Conservation (phyloP, 2,329 filamentous ascomycete genomes). For the Fusarium heterosporum region DNA sequence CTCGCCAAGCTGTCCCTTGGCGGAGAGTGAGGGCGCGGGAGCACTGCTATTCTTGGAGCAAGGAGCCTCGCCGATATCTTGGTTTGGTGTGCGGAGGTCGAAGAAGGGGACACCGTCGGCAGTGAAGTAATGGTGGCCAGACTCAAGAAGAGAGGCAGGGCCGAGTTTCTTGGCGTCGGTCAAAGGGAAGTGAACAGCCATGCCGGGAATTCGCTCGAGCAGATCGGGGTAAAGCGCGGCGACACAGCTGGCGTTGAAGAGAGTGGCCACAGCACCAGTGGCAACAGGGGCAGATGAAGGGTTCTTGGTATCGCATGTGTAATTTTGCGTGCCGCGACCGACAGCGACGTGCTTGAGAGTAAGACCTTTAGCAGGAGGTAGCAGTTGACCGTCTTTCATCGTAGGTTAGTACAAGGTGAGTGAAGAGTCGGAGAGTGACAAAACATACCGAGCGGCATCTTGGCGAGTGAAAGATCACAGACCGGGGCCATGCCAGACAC, state of each 20-base stretch:
- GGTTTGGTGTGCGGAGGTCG: constrained; percentile 71
- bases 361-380: constrained; percentile 69
- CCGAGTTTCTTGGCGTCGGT: constrained; percentile 57
- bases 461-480: constrained; percentile 67
- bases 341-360: constrained; percentile 81
- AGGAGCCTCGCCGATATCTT: constrained; percentile 68
- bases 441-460: constrained; percentile 62
- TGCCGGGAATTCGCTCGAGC: constrained; percentile 70
- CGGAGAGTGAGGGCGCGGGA: constrained; percentile 71
- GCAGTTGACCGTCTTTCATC: constrained; percentile 62
- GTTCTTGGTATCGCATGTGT: constrained; percentile 79
- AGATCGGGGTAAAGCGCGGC: constrained; percentile 76
- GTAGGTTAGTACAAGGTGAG: constrained; percentile 23
- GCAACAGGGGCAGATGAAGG: constrained; percentile 71
- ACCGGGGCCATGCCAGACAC: constrained; percentile 55
- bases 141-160: constrained; percentile 71
- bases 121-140: constrained; percentile 86
- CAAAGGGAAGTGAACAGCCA: constrained; percentile 76
- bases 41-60: constrained; percentile 72
- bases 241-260: constrained; percentile 89
- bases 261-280: constrained; percentile 80
- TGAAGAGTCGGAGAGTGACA: constrained; percentile 37
- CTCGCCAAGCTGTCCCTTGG: constrained; percentile 70
- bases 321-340: constrained; percentile 92
- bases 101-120: constrained; percentile 80